phyloP scores from a whole-genome alignment of 495 filamentous ascomycete species.

The Copromyces sp. region DNA sequence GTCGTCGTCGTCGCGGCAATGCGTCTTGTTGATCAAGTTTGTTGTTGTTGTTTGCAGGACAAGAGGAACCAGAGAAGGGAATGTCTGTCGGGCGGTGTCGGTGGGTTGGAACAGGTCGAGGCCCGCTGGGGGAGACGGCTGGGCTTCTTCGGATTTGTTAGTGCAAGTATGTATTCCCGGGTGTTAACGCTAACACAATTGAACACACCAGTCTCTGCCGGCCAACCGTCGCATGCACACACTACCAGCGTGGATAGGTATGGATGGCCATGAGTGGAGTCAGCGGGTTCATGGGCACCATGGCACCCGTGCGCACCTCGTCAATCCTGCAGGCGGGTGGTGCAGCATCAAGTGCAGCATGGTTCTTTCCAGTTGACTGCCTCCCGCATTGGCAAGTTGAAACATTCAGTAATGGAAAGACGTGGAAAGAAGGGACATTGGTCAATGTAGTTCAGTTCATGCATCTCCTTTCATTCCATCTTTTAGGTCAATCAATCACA shows the following conservation, averaged over 20 bases:
- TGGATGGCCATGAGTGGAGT: background rate
- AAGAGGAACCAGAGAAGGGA: background rate
- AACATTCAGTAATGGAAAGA: background rate
- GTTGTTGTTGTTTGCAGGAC: background rate
- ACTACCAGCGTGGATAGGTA: background rate
- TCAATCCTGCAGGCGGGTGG: background rate
- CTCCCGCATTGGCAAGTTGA: background rate
- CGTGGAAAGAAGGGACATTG: too few species aligned
- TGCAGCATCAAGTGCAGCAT: background rate
- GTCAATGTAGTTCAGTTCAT: background rate
- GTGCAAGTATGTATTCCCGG: background rate
- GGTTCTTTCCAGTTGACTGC: background rate
- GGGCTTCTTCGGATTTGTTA: background rate
- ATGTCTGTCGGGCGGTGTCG: background rate
- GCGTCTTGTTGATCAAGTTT: background rate
- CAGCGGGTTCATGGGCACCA: background rate
- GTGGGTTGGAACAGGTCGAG: background rate
- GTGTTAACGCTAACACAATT: background rate
- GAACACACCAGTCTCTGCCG: background rate
- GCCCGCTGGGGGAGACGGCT: background rate
- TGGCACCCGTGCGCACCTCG: background rate
- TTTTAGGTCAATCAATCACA: background rate
- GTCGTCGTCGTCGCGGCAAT: background rate
- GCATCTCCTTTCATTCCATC: background rate
- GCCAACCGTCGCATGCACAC: background rate